Percentiles rank a stretch among this genome's conserved stretches.
Evolutionary conservation across 441 rosid species (phyloP).

Genomic region (Biscutella laevigata): DNA sequence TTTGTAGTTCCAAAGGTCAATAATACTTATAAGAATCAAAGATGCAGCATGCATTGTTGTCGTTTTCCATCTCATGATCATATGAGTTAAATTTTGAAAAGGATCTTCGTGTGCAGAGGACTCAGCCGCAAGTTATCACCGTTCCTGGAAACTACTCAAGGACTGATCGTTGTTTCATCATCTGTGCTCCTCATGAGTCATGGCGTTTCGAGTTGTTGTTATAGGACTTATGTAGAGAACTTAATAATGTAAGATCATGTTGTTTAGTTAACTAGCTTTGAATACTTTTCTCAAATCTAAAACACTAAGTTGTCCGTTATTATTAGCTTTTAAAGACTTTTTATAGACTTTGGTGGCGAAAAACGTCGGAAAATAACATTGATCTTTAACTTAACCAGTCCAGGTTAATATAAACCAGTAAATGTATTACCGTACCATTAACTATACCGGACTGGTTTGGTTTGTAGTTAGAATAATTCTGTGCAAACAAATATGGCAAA

Average conservation of each 20-base stretch:
- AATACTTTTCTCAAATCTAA: slow-evolving; percentile 4
- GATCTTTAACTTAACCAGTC: neutral
- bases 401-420: too few relatives aligned
- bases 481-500: neutral
- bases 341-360: neutral
- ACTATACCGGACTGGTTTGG: slow-evolving; percentile 1
- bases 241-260: slow-evolving; percentile 1
- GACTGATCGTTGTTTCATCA: slow-evolving; percentile 4
- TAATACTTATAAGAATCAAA: neutral
- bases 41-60: neutral
- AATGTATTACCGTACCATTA: neutral
- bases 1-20: slow-evolving; percentile 24
- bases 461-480: neutral
- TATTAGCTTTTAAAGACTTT: neutral
- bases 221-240: slow-evolving; percentile 4
- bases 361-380: neutral
- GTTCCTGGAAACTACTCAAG: slow-evolving; percentile 16
- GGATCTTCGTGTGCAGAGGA: slow-evolving; percentile 20
- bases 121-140: slow-evolving; percentile 12
- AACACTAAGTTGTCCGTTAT: neutral
- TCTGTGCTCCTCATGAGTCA: neutral
- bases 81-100: neutral
- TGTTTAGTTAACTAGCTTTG: neutral
- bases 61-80: slow-evolving; percentile 2
- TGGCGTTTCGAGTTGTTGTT: slow-evolving; percentile 7